Evolutionary conservation across 2,329 filamentous ascomycete species (phyloP).

Genomic region (Penicillium frequentans): DNA sequence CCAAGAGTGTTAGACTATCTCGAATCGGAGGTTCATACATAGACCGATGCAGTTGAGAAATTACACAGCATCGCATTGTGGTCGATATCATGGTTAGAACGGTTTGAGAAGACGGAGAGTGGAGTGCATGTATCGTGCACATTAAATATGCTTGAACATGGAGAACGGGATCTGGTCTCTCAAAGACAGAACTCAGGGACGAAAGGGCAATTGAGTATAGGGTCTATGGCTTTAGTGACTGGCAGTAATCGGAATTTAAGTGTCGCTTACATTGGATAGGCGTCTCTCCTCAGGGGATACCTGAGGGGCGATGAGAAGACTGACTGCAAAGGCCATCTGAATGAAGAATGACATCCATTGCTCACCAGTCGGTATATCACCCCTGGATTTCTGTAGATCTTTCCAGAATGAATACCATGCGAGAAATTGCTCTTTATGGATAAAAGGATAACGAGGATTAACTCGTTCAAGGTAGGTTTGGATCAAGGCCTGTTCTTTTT

Average conservation of each 20-base stretch:
- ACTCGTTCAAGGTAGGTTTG: constrained; percentile 15
- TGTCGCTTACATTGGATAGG: background rate
- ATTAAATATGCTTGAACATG: constrained; percentile 18
- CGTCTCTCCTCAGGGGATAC: background rate
- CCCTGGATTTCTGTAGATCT: background rate
- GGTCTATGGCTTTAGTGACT: background rate
- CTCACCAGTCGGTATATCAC: background rate
- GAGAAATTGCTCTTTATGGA: constrained; percentile 10
- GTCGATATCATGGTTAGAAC: constrained; percentile 15
- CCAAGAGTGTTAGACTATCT: constrained; percentile 4
- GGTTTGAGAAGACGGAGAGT: constrained; percentile 16
- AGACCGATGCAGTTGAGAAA: constrained; percentile 13
- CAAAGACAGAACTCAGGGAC: constrained; percentile 4
- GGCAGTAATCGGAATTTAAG: background rate
- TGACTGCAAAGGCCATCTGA: constrained; percentile 8
- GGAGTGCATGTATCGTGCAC: constrained; percentile 16
- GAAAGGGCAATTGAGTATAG: constrained; percentile 12
- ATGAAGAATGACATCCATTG: constrained; percentile 18
- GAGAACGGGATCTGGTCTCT: constrained; percentile 5
- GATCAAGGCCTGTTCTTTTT: constrained; percentile 2
- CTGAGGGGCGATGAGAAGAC: background rate
- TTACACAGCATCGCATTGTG: constrained; percentile 16
- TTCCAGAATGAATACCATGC: constrained; percentile 17
- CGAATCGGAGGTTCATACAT: constrained; percentile 6
- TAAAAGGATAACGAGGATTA: constrained; percentile 18